Percentiles rank a stretch among this genome's conserved stretches.
Evolutionary conservation across 2,329 filamentous ascomycete species (phyloP).

Genomic region (Triangularia verruculosa): DNA sequence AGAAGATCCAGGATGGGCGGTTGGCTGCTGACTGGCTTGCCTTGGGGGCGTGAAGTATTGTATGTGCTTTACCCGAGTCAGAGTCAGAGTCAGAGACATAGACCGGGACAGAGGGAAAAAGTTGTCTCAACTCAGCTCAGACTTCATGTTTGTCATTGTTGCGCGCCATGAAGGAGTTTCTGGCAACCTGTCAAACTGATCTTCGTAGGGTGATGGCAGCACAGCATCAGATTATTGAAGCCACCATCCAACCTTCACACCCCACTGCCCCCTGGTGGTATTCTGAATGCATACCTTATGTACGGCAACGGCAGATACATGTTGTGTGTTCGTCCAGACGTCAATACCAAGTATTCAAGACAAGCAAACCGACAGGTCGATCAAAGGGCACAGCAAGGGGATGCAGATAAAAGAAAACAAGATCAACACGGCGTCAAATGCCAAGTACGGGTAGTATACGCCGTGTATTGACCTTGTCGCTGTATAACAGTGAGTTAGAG

Average conservation of each 20-base stretch:
- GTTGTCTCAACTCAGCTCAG: not conserved
- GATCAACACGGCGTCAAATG: not conserved
- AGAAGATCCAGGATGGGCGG: not conserved
- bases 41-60: not conserved
- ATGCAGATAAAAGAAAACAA: not conserved
- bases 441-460: not conserved
- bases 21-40: not conserved
- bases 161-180: not conserved
- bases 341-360: not conserved
- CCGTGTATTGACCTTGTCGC: not conserved
- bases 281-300: not conserved
- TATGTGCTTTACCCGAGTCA: not conserved
- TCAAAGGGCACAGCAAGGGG: not conserved
- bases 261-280: not conserved
- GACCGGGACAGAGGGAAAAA: not conserved
- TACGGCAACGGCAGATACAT: not conserved
- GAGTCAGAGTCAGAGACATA: not conserved
- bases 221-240: not conserved
- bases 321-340: not conserved
- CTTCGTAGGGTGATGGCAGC: not conserved
- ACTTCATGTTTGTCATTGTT: not conserved
- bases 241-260: not conserved
- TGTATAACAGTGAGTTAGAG: not conserved
- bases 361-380: not conserved
- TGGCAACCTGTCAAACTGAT: not conserved